Conservation (phyloP, 192 early-diverging fungal species). For the Allomyces macrogynus region DNA sequence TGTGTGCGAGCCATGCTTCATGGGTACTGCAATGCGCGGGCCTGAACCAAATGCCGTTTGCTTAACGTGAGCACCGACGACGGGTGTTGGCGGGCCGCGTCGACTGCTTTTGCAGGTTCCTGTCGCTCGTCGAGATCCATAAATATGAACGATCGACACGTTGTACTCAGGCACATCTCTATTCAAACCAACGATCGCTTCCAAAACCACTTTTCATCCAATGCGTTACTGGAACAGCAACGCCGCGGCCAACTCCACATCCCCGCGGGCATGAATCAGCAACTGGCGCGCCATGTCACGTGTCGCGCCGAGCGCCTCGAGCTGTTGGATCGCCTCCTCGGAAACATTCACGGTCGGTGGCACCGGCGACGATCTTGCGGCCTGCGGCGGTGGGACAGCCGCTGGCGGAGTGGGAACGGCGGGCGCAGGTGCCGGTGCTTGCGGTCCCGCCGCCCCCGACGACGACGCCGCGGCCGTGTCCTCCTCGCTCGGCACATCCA, state of each 20-base stretch:
- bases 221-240: constrained; percentile 45
- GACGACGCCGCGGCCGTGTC: constrained; percentile 4
- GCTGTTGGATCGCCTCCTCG: constrained; percentile 44
- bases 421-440: neutral
- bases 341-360: constrained; percentile 18
- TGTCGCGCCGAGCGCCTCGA: constrained; percentile 61
- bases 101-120: too few relatives aligned
- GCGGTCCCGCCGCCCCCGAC: constrained; percentile 6
- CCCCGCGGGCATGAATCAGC: constrained; percentile 55
- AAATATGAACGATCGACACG: too few relatives aligned
- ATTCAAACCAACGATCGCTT: too few relatives aligned
- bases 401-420: constrained; percentile 2
- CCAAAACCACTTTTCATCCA: too few relatives aligned
- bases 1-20: too few relatives aligned
- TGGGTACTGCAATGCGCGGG: too few relatives aligned
- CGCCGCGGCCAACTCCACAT: constrained; percentile 69
- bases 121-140: too few relatives aligned
- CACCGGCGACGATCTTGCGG: constrained; percentile 14
- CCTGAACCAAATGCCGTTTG: too few relatives aligned
- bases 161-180: too few relatives aligned
- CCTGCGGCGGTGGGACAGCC: constrained; percentile 7
- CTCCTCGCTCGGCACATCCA: constrained; percentile 11
- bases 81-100: too few relatives aligned
- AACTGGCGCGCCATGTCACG: constrained; percentile 56
- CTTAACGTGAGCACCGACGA: too few relatives aligned